Percentiles rank a stretch among this genome's conserved stretches.
Conservation (phyloP, 1,139 yeast genomes). For the Geotrichum armillariae region DNA sequence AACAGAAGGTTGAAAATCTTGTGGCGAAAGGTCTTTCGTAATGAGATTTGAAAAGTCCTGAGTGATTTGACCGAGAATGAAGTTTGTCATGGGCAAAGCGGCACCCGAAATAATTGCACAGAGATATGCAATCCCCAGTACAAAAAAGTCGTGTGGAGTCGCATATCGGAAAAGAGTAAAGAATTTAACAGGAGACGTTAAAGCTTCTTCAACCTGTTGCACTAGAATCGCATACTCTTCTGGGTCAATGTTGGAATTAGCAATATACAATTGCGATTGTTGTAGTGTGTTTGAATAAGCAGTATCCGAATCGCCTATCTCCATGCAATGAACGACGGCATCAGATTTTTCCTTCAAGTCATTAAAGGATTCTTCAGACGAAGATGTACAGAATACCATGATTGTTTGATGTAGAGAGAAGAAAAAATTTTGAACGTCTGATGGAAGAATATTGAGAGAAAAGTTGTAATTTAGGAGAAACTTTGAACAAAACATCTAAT, state of each 20-base stretch:
- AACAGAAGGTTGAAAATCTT: conserved; percentile 36
- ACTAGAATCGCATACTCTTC: conserved; percentile 38
- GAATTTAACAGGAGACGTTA: conserved; percentile 31
- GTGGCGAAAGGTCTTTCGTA: conserved; percentile 32
- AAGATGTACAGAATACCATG: background rate
- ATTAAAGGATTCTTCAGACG: no score
- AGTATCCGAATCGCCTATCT: background rate
- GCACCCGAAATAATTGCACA: conserved; percentile 42
- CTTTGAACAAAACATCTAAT: background rate
- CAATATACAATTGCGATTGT: background rate
- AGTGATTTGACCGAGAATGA: conserved; percentile 43
- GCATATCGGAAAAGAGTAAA: conserved; percentile 42
- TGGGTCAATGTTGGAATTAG: conserved; percentile 29
- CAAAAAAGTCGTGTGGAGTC: conserved; percentile 32
- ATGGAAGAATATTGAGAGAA: background rate
- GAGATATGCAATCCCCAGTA: conserved; percentile 35
- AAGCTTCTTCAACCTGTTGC: conserved; percentile 34
- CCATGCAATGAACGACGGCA: conserved; percentile 16
- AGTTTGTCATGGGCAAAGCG: conserved; percentile 43
- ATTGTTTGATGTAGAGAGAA: background rate
- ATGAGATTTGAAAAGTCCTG: conserved; percentile 40
- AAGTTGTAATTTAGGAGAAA: no score
- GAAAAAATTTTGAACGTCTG: background rate
- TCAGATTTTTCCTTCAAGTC: conserved; percentile 6
- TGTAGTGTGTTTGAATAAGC: no score